A percentile compares a stretch with the other conserved stretches of the same genome.
These are phyloP conservation scores for Ophiognomonia clavigignenti-juglandacearum DNA, from an alignment of 2,329 filamentous ascomycete genomes.

Conservation along the genomic window DNA sequence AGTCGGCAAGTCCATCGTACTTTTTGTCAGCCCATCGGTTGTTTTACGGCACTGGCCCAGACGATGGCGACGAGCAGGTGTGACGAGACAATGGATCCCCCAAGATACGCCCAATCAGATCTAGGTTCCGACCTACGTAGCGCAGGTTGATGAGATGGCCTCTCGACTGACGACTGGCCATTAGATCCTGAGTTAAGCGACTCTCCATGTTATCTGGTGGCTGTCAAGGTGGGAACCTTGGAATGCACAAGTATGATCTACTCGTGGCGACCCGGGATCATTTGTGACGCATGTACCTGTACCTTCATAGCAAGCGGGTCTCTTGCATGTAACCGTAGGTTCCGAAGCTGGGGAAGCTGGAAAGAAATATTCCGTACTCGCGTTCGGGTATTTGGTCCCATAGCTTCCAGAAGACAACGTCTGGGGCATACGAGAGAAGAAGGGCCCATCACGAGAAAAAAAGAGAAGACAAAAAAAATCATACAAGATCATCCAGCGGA, in stretches of 20 bases:
- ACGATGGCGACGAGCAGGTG: background rate
- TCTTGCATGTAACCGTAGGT: background rate
- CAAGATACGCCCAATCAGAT: background rate
- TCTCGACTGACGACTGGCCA: background rate
- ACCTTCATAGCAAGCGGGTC: background rate
- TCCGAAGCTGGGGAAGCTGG: background rate
- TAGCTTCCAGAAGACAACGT: background rate
- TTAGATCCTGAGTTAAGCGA: background rate
- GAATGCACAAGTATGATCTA: background rate
- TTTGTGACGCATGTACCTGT: slow-evolving; percentile 2
- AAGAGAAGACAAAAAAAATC: background rate
- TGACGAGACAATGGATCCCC: background rate
- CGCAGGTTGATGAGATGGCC: background rate
- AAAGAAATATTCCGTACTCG: slow-evolving; percentile 2
- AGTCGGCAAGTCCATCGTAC: background rate
- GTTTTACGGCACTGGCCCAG: too few relatives aligned
- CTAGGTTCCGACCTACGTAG: background rate
- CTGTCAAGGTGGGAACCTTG: background rate
- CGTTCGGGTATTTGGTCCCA: background rate
- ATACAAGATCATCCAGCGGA: too few relatives aligned
- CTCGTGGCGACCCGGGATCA: slow-evolving; percentile 2
- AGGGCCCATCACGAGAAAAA: background rate
- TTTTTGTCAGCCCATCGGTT: too few relatives aligned
- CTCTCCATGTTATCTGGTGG: background rate
- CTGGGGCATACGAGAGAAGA: background rate